A percentile compares a stretch with the other conserved stretches of the same genome.
Conservation (phyloP, 768 basidiomycete species). For the Rossbeevera mucosa region DNA sequence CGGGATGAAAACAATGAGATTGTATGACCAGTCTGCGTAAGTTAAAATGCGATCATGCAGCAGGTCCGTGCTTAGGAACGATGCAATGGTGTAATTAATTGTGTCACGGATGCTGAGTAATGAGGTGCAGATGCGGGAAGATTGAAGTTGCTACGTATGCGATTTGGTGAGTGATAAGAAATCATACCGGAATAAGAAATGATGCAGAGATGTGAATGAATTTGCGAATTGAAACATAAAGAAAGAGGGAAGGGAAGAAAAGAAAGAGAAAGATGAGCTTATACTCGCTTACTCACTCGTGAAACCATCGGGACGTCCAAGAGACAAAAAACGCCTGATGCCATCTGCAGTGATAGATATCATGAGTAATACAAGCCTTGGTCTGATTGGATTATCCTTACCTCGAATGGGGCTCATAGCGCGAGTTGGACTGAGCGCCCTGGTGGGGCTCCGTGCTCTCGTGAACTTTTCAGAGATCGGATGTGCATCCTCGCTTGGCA, state of each 20-base stretch:
- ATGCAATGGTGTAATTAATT: neutral
- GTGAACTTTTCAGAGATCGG: neutral
- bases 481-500: neutral
- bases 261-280: neutral
- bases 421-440: conserved; percentile 31
- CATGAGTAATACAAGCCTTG: conserved; percentile 3
- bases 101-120: neutral
- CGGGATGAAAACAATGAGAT: neutral
- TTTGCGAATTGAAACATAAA: neutral
- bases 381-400: conserved; percentile 5
- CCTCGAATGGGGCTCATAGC: conserved; percentile 26
- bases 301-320: conserved; percentile 11
- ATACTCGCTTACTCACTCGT: conserved; percentile 9
- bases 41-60: neutral
- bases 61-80: neutral
- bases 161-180: neutral
- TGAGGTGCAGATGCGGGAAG: neutral
- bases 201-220: neutral
- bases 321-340: conserved; percentile 26
- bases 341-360: conserved; percentile 16
- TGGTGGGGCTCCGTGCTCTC: conserved; percentile 12
- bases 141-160: neutral
- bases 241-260: too few species aligned
- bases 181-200: neutral
- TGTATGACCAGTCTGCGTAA: neutral